Base-by-base conservation (phyloP, 805 yeast genomes). In the Cyberlindnera maclurae region DNA sequence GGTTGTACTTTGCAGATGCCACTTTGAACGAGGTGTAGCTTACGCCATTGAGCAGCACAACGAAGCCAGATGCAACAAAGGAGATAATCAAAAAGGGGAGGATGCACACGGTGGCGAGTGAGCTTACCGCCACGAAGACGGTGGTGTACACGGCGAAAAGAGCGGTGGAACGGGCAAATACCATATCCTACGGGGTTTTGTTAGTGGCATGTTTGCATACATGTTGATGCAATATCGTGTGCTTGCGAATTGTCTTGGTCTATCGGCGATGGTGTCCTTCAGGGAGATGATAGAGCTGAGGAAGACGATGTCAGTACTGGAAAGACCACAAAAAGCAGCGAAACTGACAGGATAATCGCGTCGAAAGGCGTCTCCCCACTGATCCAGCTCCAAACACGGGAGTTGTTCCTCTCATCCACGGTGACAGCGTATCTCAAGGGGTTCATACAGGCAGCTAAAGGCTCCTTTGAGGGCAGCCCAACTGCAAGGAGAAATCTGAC, bases 1-100 rank as follows among this genome's bases (percentile, higher is more conserved):
- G 50, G 43, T 48, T 49, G 38, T 52, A 55, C 31, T 54, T 45
- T 5, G 58, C 40, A 3, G 55, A 45, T 3, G 59, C 59, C 5
- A 45, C 10, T 28, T 41, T 52, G 42, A 49, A 55, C 5, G 51
- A 38, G 9, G 47, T 22, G 28, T 54, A 52, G 33, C 58, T 55
- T 27, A 54, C 34, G 11, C 51, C 51, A 24, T 48, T 48, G 38
- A 55, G 52, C 15, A 55, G 7, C 9, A 55, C 37, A 7, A 55
- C 59, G 27, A 51, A 35, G 1, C 52, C 56, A n/a, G 56, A 48
- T 31, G 51, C 52, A 34, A 52, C 30, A 37, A 51, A 44, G 1
- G 59, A 55, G 1, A 51, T 12, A 4, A 39, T 9, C 31, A 55
- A 22, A 28, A 52, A 16, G 3, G 59, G 59, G 12, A 50, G 28